Conservation (phyloP, 2,329 filamentous ascomycete species). For the Lasiodiplodia gonubiensis region DNA sequence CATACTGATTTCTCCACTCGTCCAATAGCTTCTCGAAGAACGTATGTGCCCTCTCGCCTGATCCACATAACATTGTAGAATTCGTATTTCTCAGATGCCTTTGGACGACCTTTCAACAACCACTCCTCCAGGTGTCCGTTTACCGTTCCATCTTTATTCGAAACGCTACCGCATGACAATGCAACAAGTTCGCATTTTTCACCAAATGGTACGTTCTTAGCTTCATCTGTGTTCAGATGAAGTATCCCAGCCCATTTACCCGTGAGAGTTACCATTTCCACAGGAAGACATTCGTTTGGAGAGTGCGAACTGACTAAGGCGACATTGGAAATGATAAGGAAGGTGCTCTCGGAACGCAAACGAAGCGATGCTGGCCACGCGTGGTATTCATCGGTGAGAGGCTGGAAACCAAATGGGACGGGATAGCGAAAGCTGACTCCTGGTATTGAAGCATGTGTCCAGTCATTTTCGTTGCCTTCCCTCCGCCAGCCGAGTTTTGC, state of each 20-base stretch:
- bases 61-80: constrained; percentile 8
- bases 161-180: not conserved
- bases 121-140: too few species aligned
- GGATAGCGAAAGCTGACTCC: not conserved
- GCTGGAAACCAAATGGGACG: not conserved
- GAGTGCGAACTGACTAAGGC: too few species aligned
- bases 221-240: not conserved
- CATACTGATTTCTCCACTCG: not conserved
- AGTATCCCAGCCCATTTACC: not conserved
- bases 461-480: not conserved
- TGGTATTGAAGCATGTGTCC: not conserved
- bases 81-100: not conserved
- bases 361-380: not conserved
- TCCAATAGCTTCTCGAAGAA: not conserved
- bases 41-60: not conserved
- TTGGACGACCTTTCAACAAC: not conserved
- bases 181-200: not conserved
- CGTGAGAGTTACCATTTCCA: not conserved
- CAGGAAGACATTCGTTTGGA: not conserved
- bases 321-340: not conserved
- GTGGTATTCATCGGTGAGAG: not conserved
- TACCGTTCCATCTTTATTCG: not conserved
- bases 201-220: not conserved
- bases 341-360: not conserved
- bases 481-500: not conserved